Evolutionary conservation across 352 stramenopile species (phyloP).

Genomic region (Globisporangium recalcitrans): DNA sequence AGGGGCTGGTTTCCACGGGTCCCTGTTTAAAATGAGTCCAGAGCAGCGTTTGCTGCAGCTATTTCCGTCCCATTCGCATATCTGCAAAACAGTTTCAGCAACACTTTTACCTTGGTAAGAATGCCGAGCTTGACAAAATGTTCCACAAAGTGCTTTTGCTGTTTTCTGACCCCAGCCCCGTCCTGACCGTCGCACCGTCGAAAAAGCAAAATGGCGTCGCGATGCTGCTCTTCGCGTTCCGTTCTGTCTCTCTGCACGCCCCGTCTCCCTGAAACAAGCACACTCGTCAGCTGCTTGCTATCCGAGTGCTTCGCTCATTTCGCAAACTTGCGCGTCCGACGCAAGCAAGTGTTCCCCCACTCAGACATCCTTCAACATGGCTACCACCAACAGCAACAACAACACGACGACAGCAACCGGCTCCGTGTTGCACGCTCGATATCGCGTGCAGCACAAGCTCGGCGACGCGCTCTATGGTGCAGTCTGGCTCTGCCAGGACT

Average conservation of each 20-base stretch:
- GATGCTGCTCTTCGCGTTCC: not conserved
- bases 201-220: not conserved
- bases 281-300: not conserved
- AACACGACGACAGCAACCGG: not conserved
- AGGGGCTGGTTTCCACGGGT: not conserved
- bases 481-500: constrained; percentile 39
- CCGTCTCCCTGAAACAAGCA: not conserved
- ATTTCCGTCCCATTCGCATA: too few species aligned
- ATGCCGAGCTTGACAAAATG: too few species aligned
- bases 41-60: too few species aligned
- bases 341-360: not conserved
- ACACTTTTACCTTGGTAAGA: too few species aligned
- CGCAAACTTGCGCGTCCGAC: not conserved
- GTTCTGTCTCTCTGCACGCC: not conserved
- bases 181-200: not conserved
- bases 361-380: not conserved
- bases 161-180: not conserved
- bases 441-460: constrained; percentile 23
- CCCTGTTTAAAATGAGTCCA: too few species aligned
- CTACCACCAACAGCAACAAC: not conserved
- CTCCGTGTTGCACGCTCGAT: constrained; percentile 14
- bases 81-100: too few species aligned
- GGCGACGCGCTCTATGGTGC: constrained; percentile 31
- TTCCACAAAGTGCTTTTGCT: too few species aligned
- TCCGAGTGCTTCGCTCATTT: not conserved